Evolutionary conservation across 192 early-diverging fungal species (phyloP), one percentile per base, ranked within the genome.

Genomic region (Coemansia sp.): DNA sequence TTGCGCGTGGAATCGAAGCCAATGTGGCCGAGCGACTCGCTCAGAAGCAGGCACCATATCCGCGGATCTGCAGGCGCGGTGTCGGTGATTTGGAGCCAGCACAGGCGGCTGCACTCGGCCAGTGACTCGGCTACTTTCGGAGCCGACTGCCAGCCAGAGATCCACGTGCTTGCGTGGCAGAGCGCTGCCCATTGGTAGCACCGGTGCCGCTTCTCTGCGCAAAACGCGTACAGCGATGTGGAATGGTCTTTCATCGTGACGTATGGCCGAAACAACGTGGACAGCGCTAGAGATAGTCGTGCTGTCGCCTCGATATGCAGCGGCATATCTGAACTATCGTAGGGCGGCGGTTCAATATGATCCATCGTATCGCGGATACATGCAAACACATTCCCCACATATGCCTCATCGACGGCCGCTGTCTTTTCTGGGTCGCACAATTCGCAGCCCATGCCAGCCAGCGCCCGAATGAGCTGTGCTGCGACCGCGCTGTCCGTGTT

Each of bases 111-210:
- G 28, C 63, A 57, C 28, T 63, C 63, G 16, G 73, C 72, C 22
- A 50, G 6, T 3, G 66, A 54, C 22, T 57, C 61, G 14, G 14
- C 47, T 10, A 14, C 52, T 23, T 38, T 24, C 4, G 10, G 28
- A 30, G 0, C 35, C 4, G 29, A n/a, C 28, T 7, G 33, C 12
- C 2, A 42, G 30, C 32, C 18, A 0, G 62, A 16, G 16, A 66
- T 29, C 67, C 73, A 70, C 0, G 73, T 67, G 28, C 56, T 42
- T 5, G 62, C 14, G 3, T 57, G 73, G 14, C 73, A 77, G 0
- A 77, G 45, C 0, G 64, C 64, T 2, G 73, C 67, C 73, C 73
- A 77, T 52, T 77, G 73, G 52, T 77, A 77, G 51, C 73, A 77
- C 5, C 73, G 67, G 42, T 56, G 59, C 24, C 60, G 59, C 44